Base-by-base conservation (phyloP, 176 grass and related monocot species). In the Raddia guianensis region DNA sequence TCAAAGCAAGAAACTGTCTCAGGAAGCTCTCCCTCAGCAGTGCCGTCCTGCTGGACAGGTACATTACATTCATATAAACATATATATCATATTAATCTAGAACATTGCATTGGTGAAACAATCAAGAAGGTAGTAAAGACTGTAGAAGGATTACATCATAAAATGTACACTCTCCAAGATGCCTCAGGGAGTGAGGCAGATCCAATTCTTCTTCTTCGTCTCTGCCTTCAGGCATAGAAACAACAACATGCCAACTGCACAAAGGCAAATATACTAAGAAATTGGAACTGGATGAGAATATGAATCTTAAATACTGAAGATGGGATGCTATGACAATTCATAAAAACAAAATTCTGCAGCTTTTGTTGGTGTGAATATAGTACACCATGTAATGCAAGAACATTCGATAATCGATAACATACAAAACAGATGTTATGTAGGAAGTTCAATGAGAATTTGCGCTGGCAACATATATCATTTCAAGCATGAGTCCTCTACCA, bases 161-260 rank as follows among this genome's bases (percentile, higher is more conserved):
- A 77, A 95, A 83, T 86, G 89, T 87, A 76, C 72, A 93, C 73
- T 95, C 76, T 84, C 88, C 88, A 11, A 95, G 81, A 87, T 85
- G 79, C 75, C 74, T 93, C 55, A 99, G 90, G 74, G 88, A 90
- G 82, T 95, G 84, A 67, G 92, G 96, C 40, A 93, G 78, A 70
- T 91, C 74, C 69, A 93, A 59, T 75, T 83, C 81, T 86, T 92
- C 77, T 73, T 74, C 86, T 70, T 83, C 87, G 64, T 65, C 90
- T 81, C 67, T 81, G 49, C 53, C 74, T 60, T 79, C 86, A 62
- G 93, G 88, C 90, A 93, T 90, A 42, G 84, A 82, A 81, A 99
- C 84, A 49, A 80, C 86, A 72, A 95, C 79, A 54, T 90, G 84
- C 96, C 92, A 99, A 93, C 96, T 95, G 88, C 85, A 83, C 40